A percentile compares a stretch with the other conserved stretches of the same genome.
phyloP scores from a whole-genome alignment of 805 yeast genomes.

The Candida nemodendra region DNA sequence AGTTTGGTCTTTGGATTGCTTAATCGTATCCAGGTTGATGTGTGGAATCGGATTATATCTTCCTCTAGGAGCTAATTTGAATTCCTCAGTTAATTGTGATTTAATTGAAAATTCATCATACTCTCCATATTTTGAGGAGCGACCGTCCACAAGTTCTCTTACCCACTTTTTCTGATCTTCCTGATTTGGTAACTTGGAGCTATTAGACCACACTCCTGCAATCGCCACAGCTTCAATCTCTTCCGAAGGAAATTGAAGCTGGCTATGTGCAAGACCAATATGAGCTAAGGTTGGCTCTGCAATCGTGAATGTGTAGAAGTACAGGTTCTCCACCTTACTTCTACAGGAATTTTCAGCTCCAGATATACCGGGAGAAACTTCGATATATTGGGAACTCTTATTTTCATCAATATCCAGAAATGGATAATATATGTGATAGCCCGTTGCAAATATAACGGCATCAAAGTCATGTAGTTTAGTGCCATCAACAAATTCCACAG shows the following conservation, averaged over 20 bases:
- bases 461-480: conserved; percentile 45
- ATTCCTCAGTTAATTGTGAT: conserved; percentile 4
- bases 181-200: conserved; percentile 10
- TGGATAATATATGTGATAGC: conserved; percentile 63
- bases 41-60: conserved; percentile 3
- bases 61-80: conserved; percentile 6
- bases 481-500: conserved; percentile 50
- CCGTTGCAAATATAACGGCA: conserved; percentile 65
- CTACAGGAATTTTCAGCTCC: conserved; percentile 16
- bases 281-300: conserved; percentile 41
- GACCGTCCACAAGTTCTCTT: not conserved
- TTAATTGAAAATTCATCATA: conserved; percentile 5
- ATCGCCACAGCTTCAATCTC: conserved; percentile 49
- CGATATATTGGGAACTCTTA: conserved; percentile 27
- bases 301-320: conserved; percentile 33
- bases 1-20: conserved; percentile 2
- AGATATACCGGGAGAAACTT: conserved; percentile 34
- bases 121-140: conserved; percentile 4
- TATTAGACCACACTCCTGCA: conserved; percentile 51
- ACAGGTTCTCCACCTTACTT: conserved; percentile 16
- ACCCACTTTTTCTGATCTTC: conserved; percentile 7
- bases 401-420: conserved; percentile 36
- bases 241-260: conserved; percentile 43
- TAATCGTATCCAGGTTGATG: conserved; percentile 1
- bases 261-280: conserved; percentile 38